Conservation (phyloP, 225 moss, liverwort and hornwort species). For the Sphagnum contortum region DNA sequence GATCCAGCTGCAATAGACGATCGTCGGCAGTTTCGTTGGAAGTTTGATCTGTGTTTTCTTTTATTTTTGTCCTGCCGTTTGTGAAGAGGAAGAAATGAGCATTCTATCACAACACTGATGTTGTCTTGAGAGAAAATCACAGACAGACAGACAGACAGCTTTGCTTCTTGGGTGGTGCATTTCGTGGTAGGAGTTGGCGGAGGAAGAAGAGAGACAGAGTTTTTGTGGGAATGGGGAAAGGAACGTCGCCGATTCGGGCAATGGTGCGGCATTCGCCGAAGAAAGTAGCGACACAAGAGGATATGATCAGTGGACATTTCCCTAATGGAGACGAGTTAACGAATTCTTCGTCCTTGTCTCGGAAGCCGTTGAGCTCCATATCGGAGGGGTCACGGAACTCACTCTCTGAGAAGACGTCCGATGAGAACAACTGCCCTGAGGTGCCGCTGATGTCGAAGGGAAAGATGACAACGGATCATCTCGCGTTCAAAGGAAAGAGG, state of each 20-base stretch:
- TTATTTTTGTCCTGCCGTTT: too few species aligned
- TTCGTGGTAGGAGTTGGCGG: too few species aligned
- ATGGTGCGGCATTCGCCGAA: conserved; percentile 56
- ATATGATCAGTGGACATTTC: conserved; percentile 22
- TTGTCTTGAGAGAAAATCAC: too few species aligned
- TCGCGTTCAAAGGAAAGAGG: conserved; percentile 52
- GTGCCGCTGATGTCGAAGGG: conserved; percentile 19
- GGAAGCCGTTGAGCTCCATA: conserved; percentile 71
- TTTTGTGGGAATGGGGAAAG: conserved; percentile 46
- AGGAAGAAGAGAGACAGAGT: too few species aligned
- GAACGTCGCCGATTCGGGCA: conserved; percentile 68
- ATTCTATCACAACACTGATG: too few species aligned
- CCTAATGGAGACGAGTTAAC: conserved; percentile 26
- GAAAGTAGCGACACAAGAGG: conserved; percentile 35
- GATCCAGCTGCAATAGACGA: too few species aligned
- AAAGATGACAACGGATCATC: conserved; percentile 13
- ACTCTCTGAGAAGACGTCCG: conserved; percentile 7
- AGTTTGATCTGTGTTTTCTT: too few species aligned
- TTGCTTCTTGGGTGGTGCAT: too few species aligned
- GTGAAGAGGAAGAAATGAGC: too few species aligned
- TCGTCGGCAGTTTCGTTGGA: too few species aligned
- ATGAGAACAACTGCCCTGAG: conserved; percentile 29
- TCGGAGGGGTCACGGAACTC: conserved; percentile 50
- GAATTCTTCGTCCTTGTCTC: conserved; percentile 11
- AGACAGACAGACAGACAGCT: too few species aligned